Conservation (phyloP, 192 early-diverging fungal species). For the Podila clonocystis region DNA sequence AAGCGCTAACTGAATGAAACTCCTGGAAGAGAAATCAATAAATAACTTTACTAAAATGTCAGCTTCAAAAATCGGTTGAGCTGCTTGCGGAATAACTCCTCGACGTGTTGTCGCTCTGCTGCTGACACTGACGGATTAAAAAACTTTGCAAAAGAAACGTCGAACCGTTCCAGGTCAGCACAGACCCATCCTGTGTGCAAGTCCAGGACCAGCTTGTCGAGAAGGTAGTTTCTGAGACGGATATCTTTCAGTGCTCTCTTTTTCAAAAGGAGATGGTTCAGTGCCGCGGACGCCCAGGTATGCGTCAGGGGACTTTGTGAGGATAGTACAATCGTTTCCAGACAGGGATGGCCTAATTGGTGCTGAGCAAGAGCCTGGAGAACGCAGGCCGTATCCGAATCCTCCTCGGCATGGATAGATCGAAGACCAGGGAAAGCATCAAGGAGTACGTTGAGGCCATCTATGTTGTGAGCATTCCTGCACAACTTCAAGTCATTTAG, state of each 20-base stretch:
- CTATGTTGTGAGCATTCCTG: neutral
- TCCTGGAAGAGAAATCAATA: too few species aligned
- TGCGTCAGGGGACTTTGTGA: neutral
- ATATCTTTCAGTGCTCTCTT: neutral
- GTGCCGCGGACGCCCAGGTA: neutral
- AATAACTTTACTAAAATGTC: neutral
- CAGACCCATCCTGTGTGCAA: neutral
- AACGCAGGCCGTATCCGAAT: neutral
- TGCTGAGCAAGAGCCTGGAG: neutral
- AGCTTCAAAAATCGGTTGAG: neutral
- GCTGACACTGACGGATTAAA: too few species aligned
- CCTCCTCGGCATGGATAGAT: neutral
- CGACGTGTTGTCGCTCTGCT: neutral
- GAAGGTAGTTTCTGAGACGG: neutral
- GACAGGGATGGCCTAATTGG: neutral
- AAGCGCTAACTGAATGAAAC: slow-evolving; percentile 15
- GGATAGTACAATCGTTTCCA: neutral
- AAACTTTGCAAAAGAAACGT: neutral
- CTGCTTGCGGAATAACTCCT: neutral
- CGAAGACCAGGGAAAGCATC: neutral
- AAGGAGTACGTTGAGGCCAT: neutral
- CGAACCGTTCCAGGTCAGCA: neutral
- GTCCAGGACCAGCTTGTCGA: neutral
- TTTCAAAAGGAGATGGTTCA: neutral
- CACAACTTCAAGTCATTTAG: neutral